phyloP scores from a whole-genome alignment of 345 rosid genomes.

The Linum lewisii region DNA sequence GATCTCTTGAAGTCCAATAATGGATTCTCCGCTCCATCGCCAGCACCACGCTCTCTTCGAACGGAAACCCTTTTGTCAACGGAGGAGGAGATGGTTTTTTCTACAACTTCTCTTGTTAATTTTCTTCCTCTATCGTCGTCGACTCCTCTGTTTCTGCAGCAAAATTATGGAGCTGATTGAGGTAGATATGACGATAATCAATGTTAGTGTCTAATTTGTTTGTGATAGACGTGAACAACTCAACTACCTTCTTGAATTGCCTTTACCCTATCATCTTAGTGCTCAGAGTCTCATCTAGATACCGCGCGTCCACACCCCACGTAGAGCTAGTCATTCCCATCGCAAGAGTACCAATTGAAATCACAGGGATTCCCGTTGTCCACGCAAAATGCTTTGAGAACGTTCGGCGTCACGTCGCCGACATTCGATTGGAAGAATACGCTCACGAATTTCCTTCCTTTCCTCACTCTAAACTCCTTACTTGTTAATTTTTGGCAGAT shows the following conservation, averaged over 20 bases:
- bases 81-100: too few relatives aligned
- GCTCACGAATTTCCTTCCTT: slow-evolving; percentile 38
- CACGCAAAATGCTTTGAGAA: slow-evolving; percentile 47
- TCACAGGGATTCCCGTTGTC: slow-evolving; percentile 44
- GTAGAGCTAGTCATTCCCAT: slow-evolving; percentile 41
- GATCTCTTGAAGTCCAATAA: slow-evolving; percentile 68
- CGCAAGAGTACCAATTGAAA: slow-evolving; percentile 51
- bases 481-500: slow-evolving; percentile 35
- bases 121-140: too few relatives aligned
- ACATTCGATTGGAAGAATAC: slow-evolving; percentile 57
- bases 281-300: slow-evolving; percentile 46
- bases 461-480: slow-evolving; percentile 41
- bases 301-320: slow-evolving; percentile 58
- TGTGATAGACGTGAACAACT: slow-evolving; percentile 32
- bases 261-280: slow-evolving; percentile 45
- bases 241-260: slow-evolving; percentile 34
- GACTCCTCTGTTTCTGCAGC: too few relatives aligned
- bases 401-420: slow-evolving; percentile 53
- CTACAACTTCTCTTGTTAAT: slow-evolving; percentile 22
- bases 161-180: slow-evolving; percentile 53
- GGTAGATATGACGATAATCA: slow-evolving; percentile 35
- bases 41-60: slow-evolving; percentile 48
- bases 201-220: slow-evolving; percentile 31
- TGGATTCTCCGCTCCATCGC: slow-evolving; percentile 68
- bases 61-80: slow-evolving; percentile 15